Conservation (phyloP, 805 yeast genomes). For the Starmera dryadoides region DNA sequence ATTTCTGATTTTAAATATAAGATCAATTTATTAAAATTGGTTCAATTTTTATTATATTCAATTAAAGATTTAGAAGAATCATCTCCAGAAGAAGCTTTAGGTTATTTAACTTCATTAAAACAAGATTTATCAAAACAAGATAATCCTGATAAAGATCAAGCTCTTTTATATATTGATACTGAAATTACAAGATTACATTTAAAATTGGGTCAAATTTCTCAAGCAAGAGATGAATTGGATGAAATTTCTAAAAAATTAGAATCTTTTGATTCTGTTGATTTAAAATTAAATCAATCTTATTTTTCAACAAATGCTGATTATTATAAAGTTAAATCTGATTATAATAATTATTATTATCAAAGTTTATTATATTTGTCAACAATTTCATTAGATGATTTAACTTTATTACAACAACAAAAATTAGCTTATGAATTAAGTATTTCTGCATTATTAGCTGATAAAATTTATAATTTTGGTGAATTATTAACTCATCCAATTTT, state of each 20-base stretch:
- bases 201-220: constrained; percentile 42
- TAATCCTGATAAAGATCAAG: constrained; percentile 40
- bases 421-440: constrained; percentile 72
- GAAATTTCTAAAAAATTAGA: constrained; percentile 53
- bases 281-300: constrained; percentile 72
- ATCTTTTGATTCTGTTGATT: constrained; percentile 43
- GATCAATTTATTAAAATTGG: constrained; percentile 72
- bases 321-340: constrained; percentile 69
- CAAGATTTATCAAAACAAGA: constrained; percentile 36
- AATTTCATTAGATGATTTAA: constrained; percentile 38
- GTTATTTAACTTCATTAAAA: constrained; percentile 37
- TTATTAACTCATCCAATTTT: constrained; percentile 84
- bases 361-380: constrained; percentile 80
- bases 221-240: constrained; percentile 65
- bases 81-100: constrained; percentile 42
- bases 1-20: constrained; percentile 59
- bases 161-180: constrained; percentile 48
- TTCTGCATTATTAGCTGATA: constrained; percentile 86
- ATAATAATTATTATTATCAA: constrained; percentile 73
- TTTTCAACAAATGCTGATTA: constrained; percentile 75
- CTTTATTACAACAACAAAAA: constrained; percentile 32
- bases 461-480: constrained; percentile 93
- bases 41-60: constrained; percentile 61
- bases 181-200: constrained; percentile 73
- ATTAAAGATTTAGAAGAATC: constrained; percentile 33